These are phyloP conservation scores for Stachybotrys elegans DNA, from an alignment of 2,329 filamentous ascomycete genomes.

Conservation along the genomic window DNA sequence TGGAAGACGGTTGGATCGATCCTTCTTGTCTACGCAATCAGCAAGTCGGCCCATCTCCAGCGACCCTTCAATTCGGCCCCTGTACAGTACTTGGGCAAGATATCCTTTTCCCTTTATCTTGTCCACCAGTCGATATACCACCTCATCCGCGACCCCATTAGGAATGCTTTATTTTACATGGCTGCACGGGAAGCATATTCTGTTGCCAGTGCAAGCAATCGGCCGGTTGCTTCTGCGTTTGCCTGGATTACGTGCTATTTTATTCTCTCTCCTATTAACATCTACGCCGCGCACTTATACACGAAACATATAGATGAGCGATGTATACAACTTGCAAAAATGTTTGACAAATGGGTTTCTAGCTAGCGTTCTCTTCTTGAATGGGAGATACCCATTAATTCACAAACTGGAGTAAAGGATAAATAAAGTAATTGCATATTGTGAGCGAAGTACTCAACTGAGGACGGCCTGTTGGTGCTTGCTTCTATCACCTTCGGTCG, in stretches of 20 bases:
- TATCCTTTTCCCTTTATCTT: slow-evolving; percentile 9
- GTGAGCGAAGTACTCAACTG: too few species aligned
- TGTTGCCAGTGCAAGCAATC: slow-evolving; percentile 4
- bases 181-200: slow-evolving; percentile 5
- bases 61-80: slow-evolving; percentile 6
- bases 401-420: too few species aligned
- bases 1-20: slow-evolving; percentile 10
- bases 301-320: slow-evolving; percentile 7
- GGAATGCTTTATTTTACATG: slow-evolving; percentile 6
- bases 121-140: slow-evolving; percentile 10
- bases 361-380: too few species aligned
- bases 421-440: too few species aligned
- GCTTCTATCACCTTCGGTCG: neutral
- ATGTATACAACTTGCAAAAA: slow-evolving; percentile 7
- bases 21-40: slow-evolving; percentile 8
- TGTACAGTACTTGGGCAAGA: slow-evolving; percentile 9
- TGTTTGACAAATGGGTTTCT: slow-evolving; percentile 7
- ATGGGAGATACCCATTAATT: too few species aligned
- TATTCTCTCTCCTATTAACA: slow-evolving; percentile 6
- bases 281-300: slow-evolving; percentile 8
- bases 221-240: slow-evolving; percentile 5
- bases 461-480: neutral
- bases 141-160: slow-evolving; percentile 6
- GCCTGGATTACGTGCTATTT: slow-evolving; percentile 6
- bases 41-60: slow-evolving; percentile 6